Conservation (phyloP, 495 filamentous ascomycete genomes). For the Pseudomonodictys pantanalensis region DNA sequence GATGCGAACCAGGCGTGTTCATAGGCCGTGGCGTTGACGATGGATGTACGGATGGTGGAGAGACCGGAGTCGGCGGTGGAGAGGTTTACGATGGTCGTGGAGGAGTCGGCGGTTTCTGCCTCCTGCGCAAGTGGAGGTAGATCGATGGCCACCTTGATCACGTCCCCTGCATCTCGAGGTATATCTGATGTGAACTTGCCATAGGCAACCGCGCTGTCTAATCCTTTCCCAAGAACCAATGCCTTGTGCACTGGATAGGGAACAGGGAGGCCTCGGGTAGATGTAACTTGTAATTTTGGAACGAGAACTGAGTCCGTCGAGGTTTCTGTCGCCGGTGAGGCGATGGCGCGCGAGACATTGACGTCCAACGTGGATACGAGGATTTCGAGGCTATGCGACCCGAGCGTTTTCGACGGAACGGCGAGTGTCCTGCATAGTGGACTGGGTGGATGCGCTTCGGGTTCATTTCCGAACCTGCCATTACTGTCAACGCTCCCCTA, state of each 20-base stretch:
- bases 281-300: constrained; percentile 65
- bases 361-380: constrained; percentile 61
- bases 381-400: constrained; percentile 70
- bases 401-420: constrained; percentile 67
- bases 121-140: constrained; percentile 44
- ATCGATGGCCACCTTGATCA: constrained; percentile 57
- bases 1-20: constrained; percentile 72
- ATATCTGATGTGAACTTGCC: constrained; percentile 45
- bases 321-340: constrained; percentile 37
- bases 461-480: constrained; percentile 53
- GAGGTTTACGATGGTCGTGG: constrained; percentile 53
- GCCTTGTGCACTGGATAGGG: constrained; percentile 83
- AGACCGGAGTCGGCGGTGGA: constrained; percentile 57
- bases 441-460: constrained; percentile 41
- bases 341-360: constrained; percentile 17
- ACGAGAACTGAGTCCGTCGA: constrained; percentile 62
- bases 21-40: constrained; percentile 65
- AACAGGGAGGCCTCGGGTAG: constrained; percentile 59
- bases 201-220: constrained; percentile 53
- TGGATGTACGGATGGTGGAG: constrained; percentile 61
- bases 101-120: constrained; percentile 13
- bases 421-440: constrained; percentile 55
- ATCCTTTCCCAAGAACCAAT: constrained; percentile 68
- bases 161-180: constrained; percentile 40
- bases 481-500: constrained; percentile 3